phyloP scores from a whole-genome alignment of 78 protist species.

The Emiliania huxleyi region DNA sequence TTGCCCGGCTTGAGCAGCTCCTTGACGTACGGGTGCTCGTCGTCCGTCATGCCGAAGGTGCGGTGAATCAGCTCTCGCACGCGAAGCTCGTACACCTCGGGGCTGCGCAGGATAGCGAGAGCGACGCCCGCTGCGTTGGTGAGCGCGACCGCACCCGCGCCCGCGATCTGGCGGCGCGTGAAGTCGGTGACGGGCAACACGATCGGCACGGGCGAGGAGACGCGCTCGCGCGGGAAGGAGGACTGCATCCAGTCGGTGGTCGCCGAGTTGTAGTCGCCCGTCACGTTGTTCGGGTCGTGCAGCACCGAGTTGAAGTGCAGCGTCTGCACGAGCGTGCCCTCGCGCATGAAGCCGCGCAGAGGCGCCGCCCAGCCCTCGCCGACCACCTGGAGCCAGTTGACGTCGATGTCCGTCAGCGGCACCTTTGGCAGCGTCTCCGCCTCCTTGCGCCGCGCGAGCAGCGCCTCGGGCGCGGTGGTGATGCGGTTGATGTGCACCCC shows the following conservation, averaged over 20 bases:
- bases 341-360: conserved; percentile 55
- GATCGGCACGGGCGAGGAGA: conserved; percentile 33
- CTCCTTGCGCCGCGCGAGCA: neutral
- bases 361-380: conserved; percentile 66
- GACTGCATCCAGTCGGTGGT: neutral
- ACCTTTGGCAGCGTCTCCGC: conserved; percentile 24
- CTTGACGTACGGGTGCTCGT: conserved; percentile 33
- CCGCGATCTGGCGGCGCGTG: neutral
- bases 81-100: conserved; percentile 43
- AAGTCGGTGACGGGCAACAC: conserved; percentile 22
- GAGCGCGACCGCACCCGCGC: neutral
- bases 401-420: conserved; percentile 37
- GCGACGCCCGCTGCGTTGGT: conserved; percentile 1
- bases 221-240: neutral
- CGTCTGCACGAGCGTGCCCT: conserved; percentile 38
- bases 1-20: neutral
- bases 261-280: neutral
- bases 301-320: conserved; percentile 53
- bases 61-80: conserved; percentile 20
- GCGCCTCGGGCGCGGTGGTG: neutral
- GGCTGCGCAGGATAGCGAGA: conserved; percentile 29
- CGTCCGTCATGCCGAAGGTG: conserved; percentile 5
- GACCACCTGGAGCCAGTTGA: conserved; percentile 51
- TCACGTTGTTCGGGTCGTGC: conserved; percentile 3
- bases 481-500: neutral